A percentile compares a stretch with the other conserved stretches of the same genome.
Conservation (phyloP, 2,329 filamentous ascomycete species). For the Cladophialophora yegresii region DNA sequence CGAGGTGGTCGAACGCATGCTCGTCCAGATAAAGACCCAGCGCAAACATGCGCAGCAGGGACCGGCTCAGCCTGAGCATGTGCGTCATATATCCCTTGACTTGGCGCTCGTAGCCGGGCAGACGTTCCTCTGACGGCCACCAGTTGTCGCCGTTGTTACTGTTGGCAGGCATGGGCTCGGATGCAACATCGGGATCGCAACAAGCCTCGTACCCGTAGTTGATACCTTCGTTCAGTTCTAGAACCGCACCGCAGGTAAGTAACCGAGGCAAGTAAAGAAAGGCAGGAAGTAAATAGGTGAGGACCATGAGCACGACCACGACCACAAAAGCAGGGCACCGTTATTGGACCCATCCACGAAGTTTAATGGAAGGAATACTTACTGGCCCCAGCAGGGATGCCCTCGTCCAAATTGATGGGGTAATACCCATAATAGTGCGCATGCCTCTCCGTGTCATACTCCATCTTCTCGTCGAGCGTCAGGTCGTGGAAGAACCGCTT, state of each 20-base stretch:
- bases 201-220: constrained; percentile 29
- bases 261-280: neutral
- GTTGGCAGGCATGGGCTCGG: neutral
- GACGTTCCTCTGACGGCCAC: constrained; percentile 22
- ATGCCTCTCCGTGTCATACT: constrained; percentile 26
- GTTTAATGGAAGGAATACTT: neutral
- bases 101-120: constrained; percentile 21
- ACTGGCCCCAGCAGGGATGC: constrained; percentile 27
- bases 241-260: neutral
- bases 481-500: constrained; percentile 29
- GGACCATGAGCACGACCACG: neutral
- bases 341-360: neutral
- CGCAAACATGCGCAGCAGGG: constrained; percentile 57
- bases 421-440: constrained; percentile 32
- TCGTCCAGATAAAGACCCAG: constrained; percentile 58
- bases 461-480: constrained; percentile 29
- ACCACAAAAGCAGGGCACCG: neutral
- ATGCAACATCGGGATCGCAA: constrained; percentile 17
- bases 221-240: constrained; percentile 30
- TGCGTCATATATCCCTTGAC: constrained; percentile 24
- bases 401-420: constrained; percentile 23
- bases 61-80: constrained; percentile 52
- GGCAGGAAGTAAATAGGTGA: too few relatives aligned
- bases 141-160: constrained; percentile 27
- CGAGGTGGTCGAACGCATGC: constrained; percentile 57